A percentile compares a stretch with the other conserved stretches of the same genome.
Conservation (phyloP, 768 basidiomycete genomes). For the Xerocomus brunneocitrinus region DNA sequence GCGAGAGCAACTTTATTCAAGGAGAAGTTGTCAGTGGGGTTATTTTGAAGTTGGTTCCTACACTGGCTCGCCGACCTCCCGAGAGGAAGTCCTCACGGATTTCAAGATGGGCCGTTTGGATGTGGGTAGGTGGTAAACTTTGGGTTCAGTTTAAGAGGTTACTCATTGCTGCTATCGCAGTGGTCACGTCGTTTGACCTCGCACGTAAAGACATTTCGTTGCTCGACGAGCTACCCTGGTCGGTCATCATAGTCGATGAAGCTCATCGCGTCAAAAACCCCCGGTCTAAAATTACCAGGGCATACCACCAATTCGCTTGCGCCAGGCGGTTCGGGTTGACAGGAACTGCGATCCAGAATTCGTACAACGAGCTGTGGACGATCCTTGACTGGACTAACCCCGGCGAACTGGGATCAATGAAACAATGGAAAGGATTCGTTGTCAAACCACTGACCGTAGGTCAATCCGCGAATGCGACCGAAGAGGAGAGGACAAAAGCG, state of each 20-base stretch:
- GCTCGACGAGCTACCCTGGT: conserved; percentile 67
- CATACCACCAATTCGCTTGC: conserved; percentile 69
- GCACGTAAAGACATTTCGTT: conserved; percentile 67
- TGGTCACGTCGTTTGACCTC: conserved; percentile 77
- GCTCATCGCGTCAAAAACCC: conserved; percentile 88
- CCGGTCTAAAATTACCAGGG: conserved; percentile 55
- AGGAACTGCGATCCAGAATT: conserved; percentile 82
- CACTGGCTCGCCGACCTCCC: conserved; percentile 47
- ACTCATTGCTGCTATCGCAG: conserved; percentile 34
- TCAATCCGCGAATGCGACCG: conserved; percentile 61
- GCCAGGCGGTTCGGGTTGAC: conserved; percentile 78
- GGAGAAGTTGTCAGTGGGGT: conserved; percentile 62
- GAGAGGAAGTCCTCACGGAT: conserved; percentile 54
- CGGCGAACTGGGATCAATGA: conserved; percentile 61
- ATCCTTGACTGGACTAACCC: conserved; percentile 92
- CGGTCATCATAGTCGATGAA: conserved; percentile 80
- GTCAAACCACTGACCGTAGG: conserved; percentile 62
- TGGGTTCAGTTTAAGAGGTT: not conserved
- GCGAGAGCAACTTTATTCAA: not conserved
- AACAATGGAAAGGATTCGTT: conserved; percentile 76
- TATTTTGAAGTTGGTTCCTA: conserved; percentile 87
- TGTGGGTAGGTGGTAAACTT: conserved; percentile 51
- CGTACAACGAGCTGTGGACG: conserved; percentile 87
- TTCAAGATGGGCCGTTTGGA: conserved; percentile 84
- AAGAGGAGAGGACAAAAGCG: conserved; percentile 55